Evolutionary conservation across 2,329 filamentous ascomycete species (phyloP).

Genomic region (Blastomyces parvus): DNA sequence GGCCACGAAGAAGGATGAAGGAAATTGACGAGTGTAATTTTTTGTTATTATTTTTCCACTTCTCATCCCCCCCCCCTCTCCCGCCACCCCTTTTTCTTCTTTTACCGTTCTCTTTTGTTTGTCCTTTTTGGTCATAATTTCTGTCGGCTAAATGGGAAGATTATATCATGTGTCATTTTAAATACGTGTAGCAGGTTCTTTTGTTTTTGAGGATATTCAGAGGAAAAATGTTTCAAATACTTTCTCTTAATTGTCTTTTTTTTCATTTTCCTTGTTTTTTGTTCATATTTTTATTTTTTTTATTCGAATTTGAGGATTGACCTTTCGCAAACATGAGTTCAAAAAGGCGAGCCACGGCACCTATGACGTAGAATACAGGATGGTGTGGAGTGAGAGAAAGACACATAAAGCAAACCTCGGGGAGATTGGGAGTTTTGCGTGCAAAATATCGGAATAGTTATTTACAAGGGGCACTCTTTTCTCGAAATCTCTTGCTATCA

Average conservation of each 20-base stretch:
- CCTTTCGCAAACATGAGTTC: not conserved
- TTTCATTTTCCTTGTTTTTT: constrained; percentile 13
- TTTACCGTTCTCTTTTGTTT: constrained; percentile 7
- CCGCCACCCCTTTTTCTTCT: constrained; percentile 9
- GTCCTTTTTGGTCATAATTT: not conserved
- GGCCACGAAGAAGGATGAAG: constrained; percentile 31
- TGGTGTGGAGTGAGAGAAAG: not conserved
- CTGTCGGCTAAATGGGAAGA: not conserved
- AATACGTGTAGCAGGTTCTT: not conserved
- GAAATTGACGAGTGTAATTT: constrained; percentile 10
- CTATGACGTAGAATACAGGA: constrained; percentile 7
- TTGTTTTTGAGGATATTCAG: not conserved
- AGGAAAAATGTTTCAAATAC: not conserved
- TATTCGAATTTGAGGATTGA: constrained; percentile 4
- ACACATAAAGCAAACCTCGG: not conserved
- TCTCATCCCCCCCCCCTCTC: constrained; percentile 8
- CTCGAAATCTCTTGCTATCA: not conserved
- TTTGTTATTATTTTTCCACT: constrained; percentile 10
- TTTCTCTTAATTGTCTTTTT: constrained; percentile 10
- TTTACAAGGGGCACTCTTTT: constrained; percentile 1
- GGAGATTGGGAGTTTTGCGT: not conserved
- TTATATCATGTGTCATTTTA: not conserved
- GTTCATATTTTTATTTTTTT: constrained; percentile 7
- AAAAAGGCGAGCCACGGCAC: not conserved
- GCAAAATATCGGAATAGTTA: not conserved